phyloP scores from a whole-genome alignment of 164 flowering plant genomes.

The Saururus chinensis region DNA sequence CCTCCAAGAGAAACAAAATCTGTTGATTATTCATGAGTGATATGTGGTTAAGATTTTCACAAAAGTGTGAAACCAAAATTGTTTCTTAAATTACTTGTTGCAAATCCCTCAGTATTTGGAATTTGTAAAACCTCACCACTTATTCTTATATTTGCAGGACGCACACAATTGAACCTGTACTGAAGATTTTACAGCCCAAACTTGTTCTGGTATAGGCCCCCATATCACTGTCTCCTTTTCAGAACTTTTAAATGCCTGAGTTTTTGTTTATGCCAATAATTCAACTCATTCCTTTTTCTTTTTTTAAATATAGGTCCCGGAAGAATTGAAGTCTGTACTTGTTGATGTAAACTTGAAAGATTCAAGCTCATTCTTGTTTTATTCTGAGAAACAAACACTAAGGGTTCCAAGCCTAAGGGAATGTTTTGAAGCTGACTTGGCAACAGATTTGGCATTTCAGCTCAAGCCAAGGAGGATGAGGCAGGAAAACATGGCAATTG shows the following conservation, averaged over 20 bases:
- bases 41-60: no score
- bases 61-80: no score
- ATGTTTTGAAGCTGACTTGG: constrained; percentile 31
- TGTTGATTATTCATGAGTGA: no score
- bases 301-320: constrained; percentile 47
- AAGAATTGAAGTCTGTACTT: constrained; percentile 19
- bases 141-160: constrained; percentile 29
- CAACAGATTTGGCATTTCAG: constrained; percentile 30
- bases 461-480: constrained; percentile 28
- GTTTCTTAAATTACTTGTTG: neutral
- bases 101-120: neutral
- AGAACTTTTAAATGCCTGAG: neutral
- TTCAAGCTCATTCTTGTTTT: constrained; percentile 21
- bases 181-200: constrained; percentile 52
- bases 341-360: neutral
- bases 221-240: neutral
- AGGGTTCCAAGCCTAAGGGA: constrained; percentile 32
- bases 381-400: constrained; percentile 36
- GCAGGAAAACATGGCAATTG: constrained; percentile 21
- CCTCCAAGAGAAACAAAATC: no score
- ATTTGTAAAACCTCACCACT: neutral
- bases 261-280: neutral
- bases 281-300: neutral
- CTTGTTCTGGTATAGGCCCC: constrained; percentile 34
- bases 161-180: constrained; percentile 43